Evolutionary conservation across 371 early-diverging fungal genomes (phyloP), one percentile per base, ranked within the genome.

Genomic region (Syncephalis plumigaleata): DNA sequence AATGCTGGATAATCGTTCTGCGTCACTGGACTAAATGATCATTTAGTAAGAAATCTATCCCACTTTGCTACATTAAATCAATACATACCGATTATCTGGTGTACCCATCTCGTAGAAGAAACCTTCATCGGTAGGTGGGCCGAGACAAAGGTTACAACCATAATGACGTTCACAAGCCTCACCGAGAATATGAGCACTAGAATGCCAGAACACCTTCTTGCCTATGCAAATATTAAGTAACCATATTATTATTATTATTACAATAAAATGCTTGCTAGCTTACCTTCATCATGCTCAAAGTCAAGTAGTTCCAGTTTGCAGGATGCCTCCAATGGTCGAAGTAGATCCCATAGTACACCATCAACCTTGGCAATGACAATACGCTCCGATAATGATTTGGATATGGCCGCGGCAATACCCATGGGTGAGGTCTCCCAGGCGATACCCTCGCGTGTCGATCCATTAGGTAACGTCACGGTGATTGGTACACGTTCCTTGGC

Each of bases 181-280:
- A 49, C 99, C 99, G 44, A 99, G 68, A 59, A 99, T 81, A 67
- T 99, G 99, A 1, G 99, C 99, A 57, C 91, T 90, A n/a, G 96
- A 95, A 64, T 99, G 99, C 99, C 99, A 99, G 66, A 95, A 99
- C 13, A 99, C 98, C 59, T 73, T 71, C 65, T 87, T 84, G 21
- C 68, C 80, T 62, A n/a, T n/a, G 59, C 45, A 39, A 11, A 31
- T 31, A 7, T 31, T n/a, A n/a, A n/a, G n/a, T n/a, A n/a, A n/a
- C n/a, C n/a, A n/a, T n/a, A n/a, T n/a, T n/a, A n/a, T n/a, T n/a
- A n/a, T n/a, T n/a, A 23, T 36, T 16, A 38, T 27, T 1, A 17
- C 27, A 44, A 21, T 24, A n/a, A 25, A 11, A 36, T 15, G 21
- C 5, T 42, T 18, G 36, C 23, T 7, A 45, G 26, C 47, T 49